Evolutionary conservation across 2,329 filamentous ascomycete genomes (phyloP), one percentile per base, ranked within the genome.

Genomic region (Xylaria sp.): DNA sequence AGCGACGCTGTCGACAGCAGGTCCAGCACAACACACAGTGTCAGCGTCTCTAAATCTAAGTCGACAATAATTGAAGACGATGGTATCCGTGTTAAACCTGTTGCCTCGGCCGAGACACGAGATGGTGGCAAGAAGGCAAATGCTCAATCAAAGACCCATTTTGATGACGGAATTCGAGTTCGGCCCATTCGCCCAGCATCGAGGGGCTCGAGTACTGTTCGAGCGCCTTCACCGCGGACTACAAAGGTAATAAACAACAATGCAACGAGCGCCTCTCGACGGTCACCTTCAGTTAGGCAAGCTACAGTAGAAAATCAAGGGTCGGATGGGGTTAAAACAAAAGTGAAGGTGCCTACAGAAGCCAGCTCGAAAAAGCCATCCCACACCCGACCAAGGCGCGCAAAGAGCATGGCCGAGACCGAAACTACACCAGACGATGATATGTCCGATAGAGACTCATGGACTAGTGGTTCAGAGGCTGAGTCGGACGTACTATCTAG

Each of bases 401-500:
- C 70, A 53, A 69, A 64, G 60, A 73, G 67, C 24, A 53, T 72
- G 56, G 74, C 71, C 27, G 75, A 78, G 36, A 75, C 71, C 3
- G 68, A 69, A n/a, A 74, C 71, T 6, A 77, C 75, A 12, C 72
- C 72, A 17, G 77, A 76, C 1, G 77, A 78, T 39, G 77, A 78
- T 17, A 70, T 73, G n/a, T 79, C 78, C 5, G 76, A 80, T 62
- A 75, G 74, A 34, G 72, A 76, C 14, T 77, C 78, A 17, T 76
- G 76, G 75, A 77, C 74, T 30, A 78, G 75, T 58, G 75, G 72
- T 17, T 83, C 81, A 2, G 77, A 70, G n/a, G 61, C 61, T 14
- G 72, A 76, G 19, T 78, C 78, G 8, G 74, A 81, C 6, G 75
- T 78, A n/a, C 80, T 79, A 7, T 82, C 82, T 2, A 84, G 79